Evolutionary conservation across 495 filamentous ascomycete genomes (phyloP).

Genomic region (Annulohypoxylon nitens): DNA sequence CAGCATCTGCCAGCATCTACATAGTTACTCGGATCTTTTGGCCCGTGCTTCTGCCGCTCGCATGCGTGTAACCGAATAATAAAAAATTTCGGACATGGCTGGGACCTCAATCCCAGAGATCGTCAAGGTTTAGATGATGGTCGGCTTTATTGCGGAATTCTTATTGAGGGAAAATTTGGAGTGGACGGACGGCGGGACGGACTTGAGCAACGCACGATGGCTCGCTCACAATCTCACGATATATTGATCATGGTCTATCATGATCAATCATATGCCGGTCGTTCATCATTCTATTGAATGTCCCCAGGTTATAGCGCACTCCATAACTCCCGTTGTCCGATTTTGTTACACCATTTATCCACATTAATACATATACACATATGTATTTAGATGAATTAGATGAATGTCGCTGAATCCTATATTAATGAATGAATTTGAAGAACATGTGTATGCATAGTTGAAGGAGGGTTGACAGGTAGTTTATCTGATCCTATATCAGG

Average conservation of each 20-base stretch:
- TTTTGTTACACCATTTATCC: constrained; percentile 21
- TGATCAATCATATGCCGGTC: constrained; percentile 8
- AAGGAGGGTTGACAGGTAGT: constrained; percentile 4
- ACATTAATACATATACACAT: constrained; percentile 8
- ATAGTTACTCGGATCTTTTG: constrained; percentile 19
- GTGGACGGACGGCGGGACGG: constrained; percentile 4
- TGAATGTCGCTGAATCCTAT: neutral
- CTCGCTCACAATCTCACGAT: constrained; percentile 25
- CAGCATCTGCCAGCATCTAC: neutral
- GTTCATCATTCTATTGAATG: neutral
- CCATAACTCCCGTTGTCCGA: neutral
- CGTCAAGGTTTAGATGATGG: neutral
- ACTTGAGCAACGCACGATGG: constrained; percentile 1
- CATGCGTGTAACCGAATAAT: constrained; percentile 26
- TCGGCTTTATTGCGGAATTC: constrained; percentile 34
- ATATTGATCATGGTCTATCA: neutral
- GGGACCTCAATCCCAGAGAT: constrained; percentile 3
- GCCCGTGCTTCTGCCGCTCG: constrained; percentile 18
- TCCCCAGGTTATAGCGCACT: neutral
- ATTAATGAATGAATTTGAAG: no score
- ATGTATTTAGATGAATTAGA: neutral
- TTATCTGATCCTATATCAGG: constrained; percentile 16
- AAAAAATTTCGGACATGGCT: constrained; percentile 17
- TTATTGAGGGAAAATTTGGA: constrained; percentile 9
- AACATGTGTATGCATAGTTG: neutral